Base-by-base conservation (phyloP, 2,329 filamentous ascomycete genomes). In the Fusarium brevicatenulatum region DNA sequence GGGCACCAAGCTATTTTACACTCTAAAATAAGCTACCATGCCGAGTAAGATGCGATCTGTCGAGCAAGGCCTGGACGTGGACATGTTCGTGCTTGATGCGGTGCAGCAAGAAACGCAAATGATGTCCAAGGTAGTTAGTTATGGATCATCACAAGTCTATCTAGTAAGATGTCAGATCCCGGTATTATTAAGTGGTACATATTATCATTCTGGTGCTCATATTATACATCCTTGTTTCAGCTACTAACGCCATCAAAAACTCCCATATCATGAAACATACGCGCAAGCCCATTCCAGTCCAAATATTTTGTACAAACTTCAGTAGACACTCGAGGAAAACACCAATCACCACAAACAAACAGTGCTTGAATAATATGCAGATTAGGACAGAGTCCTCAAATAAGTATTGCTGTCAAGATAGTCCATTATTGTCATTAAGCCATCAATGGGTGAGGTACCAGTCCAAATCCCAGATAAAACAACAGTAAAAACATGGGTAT, bases 401-500 rank as follows among this genome's bases (percentile, higher is more conserved):
- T 43, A 55, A 62, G 47, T 63, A 68, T 61, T 66, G 62, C 49
- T 59, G 55, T 66, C 60, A 58, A 74, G 50, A 56, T 72, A 66
- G 49, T 75, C 71, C 72, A 75, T 75, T 75, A 73, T 73, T 58
- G 56, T 74, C 72, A 74, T 74, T 71, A 74, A 66, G 69, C 71
- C 71, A 66, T 73, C 68, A 72, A 64, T 59, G 63, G 68, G 66
- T 59, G 46, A 68, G 47, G 59, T 65, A 32, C 70, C 62, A 50
- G 58, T 73, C 66, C 71, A 56, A 71, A 65, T 50, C 69, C 63
- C 63, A 59, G 56, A 63, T 58, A 71, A 64, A 75, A 71, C 46
- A 76, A 67, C 61, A 71, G 65, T 72, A 70, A 76, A 74, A 75
- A 74, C 72, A 78, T 74, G 76, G 76, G 76, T 78, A 78, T 78